Percentiles rank a stretch among this genome's conserved stretches.
phyloP scores from a whole-genome alignment of 2,329 filamentous ascomycete species.

The Arachnopeziza araneosa region DNA sequence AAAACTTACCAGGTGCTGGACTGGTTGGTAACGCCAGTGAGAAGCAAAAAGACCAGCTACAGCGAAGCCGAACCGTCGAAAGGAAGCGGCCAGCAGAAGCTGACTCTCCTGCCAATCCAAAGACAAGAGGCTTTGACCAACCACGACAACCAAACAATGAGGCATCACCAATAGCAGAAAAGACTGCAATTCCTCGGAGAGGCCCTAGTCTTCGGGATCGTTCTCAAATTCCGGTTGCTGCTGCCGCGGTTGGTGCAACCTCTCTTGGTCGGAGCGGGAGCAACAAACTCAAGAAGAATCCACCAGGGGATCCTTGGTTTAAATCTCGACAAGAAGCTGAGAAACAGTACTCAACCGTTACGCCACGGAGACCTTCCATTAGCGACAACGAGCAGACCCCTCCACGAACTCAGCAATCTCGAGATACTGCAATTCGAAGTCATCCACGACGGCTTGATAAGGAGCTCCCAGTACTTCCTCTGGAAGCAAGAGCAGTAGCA shows the following conservation, averaged over 20 bases:
- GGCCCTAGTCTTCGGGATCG: slow-evolving; percentile 58
- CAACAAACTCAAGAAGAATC: slow-evolving; percentile 54
- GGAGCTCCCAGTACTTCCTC: slow-evolving; percentile 17
- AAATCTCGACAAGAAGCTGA: slow-evolving; percentile 40
- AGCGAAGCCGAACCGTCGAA: slow-evolving; percentile 28
- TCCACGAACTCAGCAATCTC: slow-evolving; percentile 12
- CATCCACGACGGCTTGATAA: slow-evolving; percentile 18
- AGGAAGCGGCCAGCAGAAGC: slow-evolving; percentile 18
- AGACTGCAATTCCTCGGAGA: slow-evolving; percentile 34
- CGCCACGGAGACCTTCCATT: slow-evolving; percentile 22
- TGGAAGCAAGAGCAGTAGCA: slow-evolving; percentile 3
- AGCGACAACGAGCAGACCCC: slow-evolving; percentile 7
- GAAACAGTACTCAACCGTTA: slow-evolving; percentile 31
- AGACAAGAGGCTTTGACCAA: background rate
- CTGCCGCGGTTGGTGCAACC: slow-evolving; percentile 26
- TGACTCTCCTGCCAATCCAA: background rate
- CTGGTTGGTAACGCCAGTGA: slow-evolving; percentile 30
- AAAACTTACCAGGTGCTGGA: slow-evolving; percentile 26
- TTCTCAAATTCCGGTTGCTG: slow-evolving; percentile 35
- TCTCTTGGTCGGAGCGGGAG: slow-evolving; percentile 42
- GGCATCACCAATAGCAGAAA: slow-evolving; percentile 18
- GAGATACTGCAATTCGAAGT: slow-evolving; percentile 16
- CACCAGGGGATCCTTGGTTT: slow-evolving; percentile 46
- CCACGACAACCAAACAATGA: slow-evolving; percentile 17
- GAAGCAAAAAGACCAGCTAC: slow-evolving; percentile 33